These are phyloP conservation scores for Chytriomyces confervae DNA, from an alignment of 192 early-diverging fungal species.

Conservation along the genomic window DNA sequence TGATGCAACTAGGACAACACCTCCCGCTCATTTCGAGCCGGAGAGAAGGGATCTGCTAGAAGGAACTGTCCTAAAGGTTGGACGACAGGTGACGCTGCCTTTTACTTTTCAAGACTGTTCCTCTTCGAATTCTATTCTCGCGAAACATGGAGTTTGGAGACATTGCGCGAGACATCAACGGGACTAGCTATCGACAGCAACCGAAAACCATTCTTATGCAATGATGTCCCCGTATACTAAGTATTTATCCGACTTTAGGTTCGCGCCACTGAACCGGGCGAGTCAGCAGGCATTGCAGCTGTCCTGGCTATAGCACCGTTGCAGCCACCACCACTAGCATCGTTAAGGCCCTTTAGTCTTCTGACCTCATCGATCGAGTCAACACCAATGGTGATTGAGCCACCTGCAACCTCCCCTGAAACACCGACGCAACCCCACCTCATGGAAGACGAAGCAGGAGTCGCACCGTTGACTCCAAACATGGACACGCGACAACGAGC, in stretches of 20 bases:
- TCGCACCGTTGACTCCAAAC: slow-evolving; percentile 12
- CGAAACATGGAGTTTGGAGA: no score
- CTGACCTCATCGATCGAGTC: slow-evolving; percentile 21
- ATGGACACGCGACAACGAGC: slow-evolving; percentile 21
- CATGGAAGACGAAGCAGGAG: neutral
- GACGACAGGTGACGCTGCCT: slow-evolving; percentile 23
- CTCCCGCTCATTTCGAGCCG: slow-evolving; percentile 32
- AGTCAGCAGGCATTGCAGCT: slow-evolving; percentile 13
- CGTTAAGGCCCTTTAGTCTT: no score
- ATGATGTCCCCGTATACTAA: neutral
- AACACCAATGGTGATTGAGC: slow-evolving; percentile 2
- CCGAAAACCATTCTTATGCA: neutral
- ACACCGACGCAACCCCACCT: neutral
- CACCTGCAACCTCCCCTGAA: neutral
- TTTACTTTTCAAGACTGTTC: no score
- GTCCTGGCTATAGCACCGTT: neutral
- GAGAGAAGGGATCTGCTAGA: slow-evolving; percentile 30
- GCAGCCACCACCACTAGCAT: neutral
- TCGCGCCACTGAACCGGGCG: slow-evolving; percentile 8
- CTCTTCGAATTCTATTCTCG: no score
- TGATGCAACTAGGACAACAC: slow-evolving; percentile 34
- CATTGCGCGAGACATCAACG: no score
- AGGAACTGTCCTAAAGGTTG: slow-evolving; percentile 37
- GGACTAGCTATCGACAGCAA: no score
- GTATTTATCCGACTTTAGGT: neutral